Percentiles rank a stretch among this genome's conserved stretches.
phyloP scores from a whole-genome alignment of 1,139 yeast species.

The Hansenula sp. region DNA sequence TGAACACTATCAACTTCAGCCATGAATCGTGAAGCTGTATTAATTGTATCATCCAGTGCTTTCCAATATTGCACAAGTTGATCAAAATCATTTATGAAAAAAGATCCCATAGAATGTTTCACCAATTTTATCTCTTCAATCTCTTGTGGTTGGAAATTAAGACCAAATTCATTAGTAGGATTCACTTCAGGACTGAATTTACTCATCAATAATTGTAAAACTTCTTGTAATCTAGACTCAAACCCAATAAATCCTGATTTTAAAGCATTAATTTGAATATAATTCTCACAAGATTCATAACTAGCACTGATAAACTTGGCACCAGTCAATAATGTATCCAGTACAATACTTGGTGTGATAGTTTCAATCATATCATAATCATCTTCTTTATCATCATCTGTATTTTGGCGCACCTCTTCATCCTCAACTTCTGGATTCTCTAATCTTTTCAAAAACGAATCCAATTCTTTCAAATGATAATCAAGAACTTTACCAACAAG shows the following conservation, averaged over 20 bases:
- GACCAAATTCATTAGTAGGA: slow-evolving; percentile 14
- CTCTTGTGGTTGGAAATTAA: slow-evolving; percentile 8
- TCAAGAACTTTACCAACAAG: slow-evolving; percentile 15
- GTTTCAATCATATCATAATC: slow-evolving; percentile 22
- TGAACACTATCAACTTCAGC: slow-evolving; percentile 40
- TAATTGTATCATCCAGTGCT: slow-evolving; percentile 10
- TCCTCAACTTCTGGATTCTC: slow-evolving; percentile 4
- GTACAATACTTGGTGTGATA: slow-evolving; percentile 22
- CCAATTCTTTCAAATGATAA: slow-evolving; percentile 21
- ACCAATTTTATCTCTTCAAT: slow-evolving; percentile 10
- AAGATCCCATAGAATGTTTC: slow-evolving; percentile 8
- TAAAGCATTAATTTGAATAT: slow-evolving; percentile 18
- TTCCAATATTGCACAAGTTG: slow-evolving; percentile 14
- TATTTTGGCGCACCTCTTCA: slow-evolving; percentile 4
- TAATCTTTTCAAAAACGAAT: slow-evolving; percentile 14
- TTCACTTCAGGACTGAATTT: slow-evolving; percentile 20
- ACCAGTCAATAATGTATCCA: slow-evolving; percentile 27
- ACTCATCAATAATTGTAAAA: slow-evolving; percentile 24
- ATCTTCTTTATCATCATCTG: slow-evolving; percentile 5
- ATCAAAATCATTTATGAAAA: slow-evolving; percentile 17
- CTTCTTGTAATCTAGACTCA: slow-evolving; percentile 18
- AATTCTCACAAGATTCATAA: slow-evolving; percentile 21
- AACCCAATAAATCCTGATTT: slow-evolving; percentile 16
- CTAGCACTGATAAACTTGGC: slow-evolving; percentile 24
- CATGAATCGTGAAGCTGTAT: slow-evolving; percentile 33